phyloP scores from a whole-genome alignment of 768 basidiomycete genomes.

The Naganishia randhawae region DNA sequence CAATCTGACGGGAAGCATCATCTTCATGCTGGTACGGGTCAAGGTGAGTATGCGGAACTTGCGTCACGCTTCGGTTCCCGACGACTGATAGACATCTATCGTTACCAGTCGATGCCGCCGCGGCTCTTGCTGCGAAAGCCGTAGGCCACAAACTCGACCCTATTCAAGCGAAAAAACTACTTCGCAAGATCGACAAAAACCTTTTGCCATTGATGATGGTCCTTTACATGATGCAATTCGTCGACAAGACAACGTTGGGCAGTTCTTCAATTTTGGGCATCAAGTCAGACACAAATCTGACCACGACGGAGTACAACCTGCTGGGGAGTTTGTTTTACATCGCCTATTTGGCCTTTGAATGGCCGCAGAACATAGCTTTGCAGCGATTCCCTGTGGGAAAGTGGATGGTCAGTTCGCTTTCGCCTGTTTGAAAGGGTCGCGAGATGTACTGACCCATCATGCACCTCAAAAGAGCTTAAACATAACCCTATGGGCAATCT shows the following conservation, averaged over 20 bases:
- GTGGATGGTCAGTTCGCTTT: slow-evolving; percentile 30
- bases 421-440: too few relatives aligned
- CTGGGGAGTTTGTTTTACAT: slow-evolving; percentile 37
- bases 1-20: not conserved
- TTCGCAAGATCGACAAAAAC: slow-evolving; percentile 37
- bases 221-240: slow-evolving; percentile 36
- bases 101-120: slow-evolving; percentile 29
- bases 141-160: slow-evolving; percentile 33
- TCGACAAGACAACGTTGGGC: slow-evolving; percentile 42
- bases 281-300: slow-evolving; percentile 32
- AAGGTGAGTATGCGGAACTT: not conserved
- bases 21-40: not conserved
- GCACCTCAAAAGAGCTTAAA: slow-evolving; percentile 20
- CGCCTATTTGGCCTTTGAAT: slow-evolving; percentile 38
- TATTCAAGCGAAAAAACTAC: slow-evolving; percentile 30
- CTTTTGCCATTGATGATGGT: slow-evolving; percentile 34
- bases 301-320: slow-evolving; percentile 31
- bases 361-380: slow-evolving; percentile 38
- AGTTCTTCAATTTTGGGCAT: slow-evolving; percentile 37
- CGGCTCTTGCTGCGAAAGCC: slow-evolving; percentile 40
- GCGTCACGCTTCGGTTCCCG: not conserved
- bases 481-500: slow-evolving; percentile 36
- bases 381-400: slow-evolving; percentile 38
- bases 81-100: too few relatives aligned
- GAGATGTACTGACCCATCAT: not conserved